Conservation (phyloP, 805 yeast species). For the Torulaspora microellipsoides region DNA sequence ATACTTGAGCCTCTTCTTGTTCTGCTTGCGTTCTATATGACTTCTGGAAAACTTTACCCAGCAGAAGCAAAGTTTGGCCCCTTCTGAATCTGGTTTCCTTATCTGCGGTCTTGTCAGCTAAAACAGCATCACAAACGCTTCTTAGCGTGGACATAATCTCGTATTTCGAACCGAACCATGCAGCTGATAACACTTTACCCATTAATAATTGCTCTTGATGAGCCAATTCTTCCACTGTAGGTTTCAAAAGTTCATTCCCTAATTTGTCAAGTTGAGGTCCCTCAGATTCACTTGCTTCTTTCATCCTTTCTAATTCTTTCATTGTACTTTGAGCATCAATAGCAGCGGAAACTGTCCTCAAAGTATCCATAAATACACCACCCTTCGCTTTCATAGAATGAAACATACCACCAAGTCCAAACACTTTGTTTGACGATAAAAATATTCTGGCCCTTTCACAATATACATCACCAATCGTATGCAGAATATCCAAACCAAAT, state of each 20-base stretch:
- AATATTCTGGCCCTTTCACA: conserved; percentile 59
- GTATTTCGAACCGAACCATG: conserved; percentile 78
- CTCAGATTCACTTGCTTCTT: conserved; percentile 43
- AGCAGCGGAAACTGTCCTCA: conserved; percentile 66
- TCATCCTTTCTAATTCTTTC: conserved; percentile 67
- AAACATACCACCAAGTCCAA: conserved; percentile 69
- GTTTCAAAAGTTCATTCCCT: conserved; percentile 53
- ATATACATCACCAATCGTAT: conserved; percentile 68
- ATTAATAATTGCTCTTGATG: conserved; percentile 68
- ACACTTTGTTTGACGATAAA: conserved; percentile 57
- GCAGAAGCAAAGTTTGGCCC: conserved; percentile 55
- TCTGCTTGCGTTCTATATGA: conserved; percentile 62
- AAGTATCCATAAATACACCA: conserved; percentile 66
- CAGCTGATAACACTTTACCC: conserved; percentile 78
- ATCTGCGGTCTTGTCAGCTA: conserved; percentile 53
- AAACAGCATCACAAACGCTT: conserved; percentile 61
- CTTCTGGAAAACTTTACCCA: conserved; percentile 59
- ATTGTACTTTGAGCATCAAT: conserved; percentile 74
- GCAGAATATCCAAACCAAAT: conserved; percentile 77
- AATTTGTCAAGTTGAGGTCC: conserved; percentile 43
- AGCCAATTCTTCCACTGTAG: conserved; percentile 58
- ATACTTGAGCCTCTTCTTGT: conserved; percentile 71
- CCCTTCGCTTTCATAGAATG: conserved; percentile 70
- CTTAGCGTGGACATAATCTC: conserved; percentile 72
- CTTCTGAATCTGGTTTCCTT: conserved; percentile 47